phyloP scores from a whole-genome alignment of 1,284 basidiomycete species.

The Sanguinoderma infundibulare region DNA sequence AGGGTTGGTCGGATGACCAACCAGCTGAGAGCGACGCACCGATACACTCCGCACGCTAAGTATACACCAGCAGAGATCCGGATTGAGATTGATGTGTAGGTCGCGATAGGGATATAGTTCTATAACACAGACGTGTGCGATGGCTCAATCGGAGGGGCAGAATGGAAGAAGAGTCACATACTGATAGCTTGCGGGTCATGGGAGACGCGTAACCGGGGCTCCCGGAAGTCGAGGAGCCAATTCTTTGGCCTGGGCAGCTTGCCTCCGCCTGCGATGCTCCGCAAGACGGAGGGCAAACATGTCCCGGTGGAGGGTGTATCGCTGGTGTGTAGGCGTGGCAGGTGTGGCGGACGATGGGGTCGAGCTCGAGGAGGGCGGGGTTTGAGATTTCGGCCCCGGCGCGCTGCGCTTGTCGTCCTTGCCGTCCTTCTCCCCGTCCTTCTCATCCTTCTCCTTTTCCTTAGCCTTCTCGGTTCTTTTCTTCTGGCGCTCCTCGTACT shows the following conservation, averaged over 20 bases:
- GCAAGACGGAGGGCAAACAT: conserved; percentile 44
- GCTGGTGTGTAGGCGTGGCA: conserved; percentile 37
- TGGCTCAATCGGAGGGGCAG: background rate
- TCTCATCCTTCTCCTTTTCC: conserved; percentile 48
- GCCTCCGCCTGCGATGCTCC: conserved; percentile 43
- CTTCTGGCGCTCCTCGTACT: conserved; percentile 75
- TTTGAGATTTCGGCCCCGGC: conserved; percentile 25
- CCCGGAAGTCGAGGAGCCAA: conserved; percentile 43
- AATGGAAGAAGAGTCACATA: background rate
- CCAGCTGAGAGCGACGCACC: conserved; percentile 19
- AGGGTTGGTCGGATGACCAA: conserved; percentile 14
- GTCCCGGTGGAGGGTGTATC: conserved; percentile 45
- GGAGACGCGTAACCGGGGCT: conserved; percentile 34
- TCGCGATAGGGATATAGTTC: background rate
- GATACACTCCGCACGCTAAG: conserved; percentile 6
- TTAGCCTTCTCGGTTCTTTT: conserved; percentile 58
- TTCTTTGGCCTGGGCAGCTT: conserved; percentile 41
- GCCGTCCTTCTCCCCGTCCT: conserved; percentile 18
- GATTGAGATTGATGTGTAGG: conserved; percentile 10
- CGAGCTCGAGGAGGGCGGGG: conserved; percentile 21
- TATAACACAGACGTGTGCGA: background rate
- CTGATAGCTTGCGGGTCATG: conserved; percentile 19
- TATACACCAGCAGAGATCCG: conserved; percentile 6
- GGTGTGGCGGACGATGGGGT: conserved; percentile 25
- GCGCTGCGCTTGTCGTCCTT: conserved; percentile 17